Conservation (phyloP, 2,329 filamentous ascomycete species). For the Dothiorella sarmentorum region DNA sequence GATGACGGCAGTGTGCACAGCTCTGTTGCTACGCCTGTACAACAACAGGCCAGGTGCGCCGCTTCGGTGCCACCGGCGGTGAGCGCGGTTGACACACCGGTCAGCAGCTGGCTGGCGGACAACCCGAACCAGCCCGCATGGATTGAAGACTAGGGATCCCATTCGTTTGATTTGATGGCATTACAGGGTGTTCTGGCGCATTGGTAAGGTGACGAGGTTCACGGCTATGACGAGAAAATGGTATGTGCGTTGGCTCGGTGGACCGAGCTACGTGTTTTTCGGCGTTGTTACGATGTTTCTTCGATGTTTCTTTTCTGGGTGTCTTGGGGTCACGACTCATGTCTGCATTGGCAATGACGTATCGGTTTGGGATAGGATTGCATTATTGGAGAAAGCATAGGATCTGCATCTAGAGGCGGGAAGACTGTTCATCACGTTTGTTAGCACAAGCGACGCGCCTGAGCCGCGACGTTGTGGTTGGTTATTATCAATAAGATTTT, state of each 20-base stretch:
- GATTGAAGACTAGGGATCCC: slow-evolving; percentile 8
- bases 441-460: slow-evolving; percentile 12
- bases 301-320: slow-evolving; percentile 9
- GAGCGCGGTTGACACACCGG: slow-evolving; percentile 15
- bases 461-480: slow-evolving; percentile 10
- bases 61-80: not conserved
- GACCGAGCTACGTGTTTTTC: not conserved
- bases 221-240: slow-evolving; percentile 8
- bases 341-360: slow-evolving; percentile 9
- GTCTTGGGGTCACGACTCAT: slow-evolving; percentile 8
- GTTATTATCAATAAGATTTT: not conserved
- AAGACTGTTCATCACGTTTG: not conserved
- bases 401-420: slow-evolving; percentile 14
- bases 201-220: slow-evolving; percentile 1
- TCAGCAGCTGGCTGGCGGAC: slow-evolving; percentile 15
- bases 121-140: slow-evolving; percentile 18
- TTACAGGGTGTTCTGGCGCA: slow-evolving; percentile 5
- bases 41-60: slow-evolving; percentile 10
- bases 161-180: not conserved
- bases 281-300: slow-evolving; percentile 14
- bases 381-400: slow-evolving; percentile 8
- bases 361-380: not conserved
- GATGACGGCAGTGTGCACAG: slow-evolving; percentile 7
- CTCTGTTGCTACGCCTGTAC: slow-evolving; percentile 9
- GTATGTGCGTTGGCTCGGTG: slow-evolving; percentile 10